Base-by-base conservation (phyloP, 176 grass and related monocot genomes). In the Bothriochloa decipiens region DNA sequence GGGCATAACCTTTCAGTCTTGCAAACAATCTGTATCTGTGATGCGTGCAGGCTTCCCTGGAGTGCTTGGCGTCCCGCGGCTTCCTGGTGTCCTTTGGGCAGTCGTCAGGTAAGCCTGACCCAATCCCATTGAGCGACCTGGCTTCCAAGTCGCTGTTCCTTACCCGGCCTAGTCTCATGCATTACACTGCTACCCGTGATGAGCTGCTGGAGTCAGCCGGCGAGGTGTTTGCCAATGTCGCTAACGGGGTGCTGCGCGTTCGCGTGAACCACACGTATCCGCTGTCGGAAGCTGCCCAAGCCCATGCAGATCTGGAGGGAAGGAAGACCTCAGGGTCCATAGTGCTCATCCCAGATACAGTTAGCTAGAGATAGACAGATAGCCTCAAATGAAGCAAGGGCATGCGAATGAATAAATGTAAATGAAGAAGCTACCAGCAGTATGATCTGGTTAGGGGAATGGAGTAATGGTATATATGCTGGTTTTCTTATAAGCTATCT, bases 41-140 rank as follows among this genome's bases (percentile, higher is more conserved):
- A 62, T 25, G 58, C 4, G 26, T 85, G 76, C 72, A 96, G 94
- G 86, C 68, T 58, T 96, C 91, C 5, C 18, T 96, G 71, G 86
- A 90, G 49, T 96, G 88, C 73, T 75, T 96, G 81, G 72, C 58
- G 9, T 26, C 74, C 6, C 63, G 46, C 0, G 94, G 94, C 26
- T 89, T 73, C 43, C 73, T 93, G 77, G 91, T 96, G 67, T 92
- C 77, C 1, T 96, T 91, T 40, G 94, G 94, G 68, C 94, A 91
- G 82, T 91, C 94, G 3, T 96, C 94, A 0, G 91, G 94, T 7
- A 87, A 6, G 6, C 89, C 84, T 2, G 91, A 96, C 32, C 91
- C 88, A 5, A 41, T 96, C 79, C 74, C 86, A 2, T 7, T 87
- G 55, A 68, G 78, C 9, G 91, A 93, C 65, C 77, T 93, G 42